Conservation (phyloP, 306 rosid genomes). For the Dryas alaskensis region DNA sequence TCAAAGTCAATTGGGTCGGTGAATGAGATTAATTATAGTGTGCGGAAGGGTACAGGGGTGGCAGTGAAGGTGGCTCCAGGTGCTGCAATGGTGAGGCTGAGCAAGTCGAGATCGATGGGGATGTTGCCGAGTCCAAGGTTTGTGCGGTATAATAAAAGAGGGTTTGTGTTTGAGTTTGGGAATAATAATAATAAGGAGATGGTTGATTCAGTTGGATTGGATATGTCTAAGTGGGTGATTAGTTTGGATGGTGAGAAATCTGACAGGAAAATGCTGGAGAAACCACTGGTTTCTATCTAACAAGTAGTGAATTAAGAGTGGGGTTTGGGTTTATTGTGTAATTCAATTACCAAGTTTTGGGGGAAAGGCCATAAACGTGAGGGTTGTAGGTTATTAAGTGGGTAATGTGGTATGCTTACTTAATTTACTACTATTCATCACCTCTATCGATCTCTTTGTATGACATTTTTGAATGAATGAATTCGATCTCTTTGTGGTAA, state of each 20-base stretch:
- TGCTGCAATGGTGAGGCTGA: constrained; percentile 24
- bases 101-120: constrained; percentile 72
- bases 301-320: not conserved
- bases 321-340: not conserved
- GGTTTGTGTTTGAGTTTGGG: constrained; percentile 33
- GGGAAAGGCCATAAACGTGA: no score
- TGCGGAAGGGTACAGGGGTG: constrained; percentile 32
- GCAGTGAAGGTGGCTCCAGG: constrained; percentile 26
- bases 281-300: constrained; percentile 40
- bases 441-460: no score
- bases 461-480: no score
- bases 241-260: constrained; percentile 27
- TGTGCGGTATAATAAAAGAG: constrained; percentile 5
- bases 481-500: no score
- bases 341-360: no score
- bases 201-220: constrained; percentile 21
- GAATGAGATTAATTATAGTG: constrained; percentile 13
- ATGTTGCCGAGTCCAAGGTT: constrained; percentile 27
- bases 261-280: constrained; percentile 41
- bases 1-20: constrained; percentile 58
- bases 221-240: constrained; percentile 44
- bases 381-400: no score
- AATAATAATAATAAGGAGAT: not conserved
- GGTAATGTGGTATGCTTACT: not conserved
- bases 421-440: not conserved